Evolutionary conservation across 257 asterid species (phyloP), one percentile per base, ranked within the genome.

Genomic region (Nicotiana obtusifolia): DNA sequence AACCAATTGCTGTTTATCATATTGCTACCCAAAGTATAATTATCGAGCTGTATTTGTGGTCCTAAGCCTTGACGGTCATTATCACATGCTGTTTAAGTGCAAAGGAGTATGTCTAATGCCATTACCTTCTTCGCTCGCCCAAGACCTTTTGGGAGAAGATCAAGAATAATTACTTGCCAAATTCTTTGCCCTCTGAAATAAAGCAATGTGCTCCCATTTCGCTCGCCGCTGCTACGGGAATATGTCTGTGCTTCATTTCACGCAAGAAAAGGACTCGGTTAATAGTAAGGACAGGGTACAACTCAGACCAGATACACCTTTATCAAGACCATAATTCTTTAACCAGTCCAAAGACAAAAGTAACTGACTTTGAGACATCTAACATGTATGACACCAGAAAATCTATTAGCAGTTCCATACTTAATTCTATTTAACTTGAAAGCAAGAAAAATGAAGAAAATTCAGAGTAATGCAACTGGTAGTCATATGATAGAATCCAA

Each of bases 151-250:
- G 97, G 97, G 52, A 95, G 96, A 84, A 95, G 98, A 84, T 95
- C 97, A 64, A 37, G 91, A 83, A 95, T 84, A 76, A 95, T 89
- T 41, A 97, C 95, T 85, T 84, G 77, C 99, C 99, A 95, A 82
- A 95, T 90, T 88, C 94, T 91, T 81, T 92, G 97, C 37, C 99
- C 99, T 91, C 98, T 91, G 91, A 95, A 95, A 88, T 90, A 95
- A 77, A 95, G 96, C 86, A 91, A 47, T 56, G 94, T 41, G 49
- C 49, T 41, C 49, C 13, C 49, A 41, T 41, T 41, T 41, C 13
- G 49, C 49, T 41, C 13, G 49, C 49, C 0, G 49, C 49, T 41
- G 49, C 49, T 41, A 41, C 13, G 13, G 49, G 49, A 41, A 41
- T 41, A 86, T 61, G 91, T 92, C 99, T 95, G 97, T 84, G 81